phyloP scores from a whole-genome alignment of 345 rosid species.

The Arabis hirsuta region DNA sequence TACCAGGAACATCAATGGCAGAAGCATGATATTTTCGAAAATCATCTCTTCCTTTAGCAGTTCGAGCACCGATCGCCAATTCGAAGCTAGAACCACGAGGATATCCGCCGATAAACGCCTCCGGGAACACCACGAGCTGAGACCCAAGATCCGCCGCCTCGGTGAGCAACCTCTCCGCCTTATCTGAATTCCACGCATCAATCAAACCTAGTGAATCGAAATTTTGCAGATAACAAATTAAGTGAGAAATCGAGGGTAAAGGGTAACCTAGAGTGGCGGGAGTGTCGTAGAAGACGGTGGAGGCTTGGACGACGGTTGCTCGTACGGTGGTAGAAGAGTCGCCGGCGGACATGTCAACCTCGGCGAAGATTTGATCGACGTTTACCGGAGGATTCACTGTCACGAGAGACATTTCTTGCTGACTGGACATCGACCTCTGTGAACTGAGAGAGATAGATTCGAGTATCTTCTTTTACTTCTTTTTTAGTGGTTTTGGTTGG shows the following conservation, averaged over 20 bases:
- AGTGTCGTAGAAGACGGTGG: conserved; percentile 87
- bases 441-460: neutral
- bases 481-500: conserved; percentile 3
- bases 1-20: conserved; percentile 92
- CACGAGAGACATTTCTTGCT: conserved; percentile 57
- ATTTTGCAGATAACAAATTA: too few relatives aligned
- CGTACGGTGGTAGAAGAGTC: conserved; percentile 63
- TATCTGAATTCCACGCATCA: conserved; percentile 47
- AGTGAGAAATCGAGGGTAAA: neutral
- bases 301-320: conserved; percentile 95
- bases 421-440: conserved; percentile 28
- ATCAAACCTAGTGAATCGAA: neutral
- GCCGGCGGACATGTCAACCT: conserved; percentile 77
- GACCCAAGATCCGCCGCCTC: conserved; percentile 87
- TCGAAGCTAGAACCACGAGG: conserved; percentile 91
- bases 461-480: neutral
- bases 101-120: conserved; percentile 92
- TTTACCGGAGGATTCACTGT: conserved; percentile 45
- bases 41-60: conserved; percentile 82
- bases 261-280: conserved; percentile 79
- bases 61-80: conserved; percentile 67
- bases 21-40: conserved; percentile 85
- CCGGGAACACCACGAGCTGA: conserved; percentile 91
- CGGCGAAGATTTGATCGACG: conserved; percentile 60
- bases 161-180: conserved; percentile 86